Conservation (phyloP, 2,329 filamentous ascomycete genomes). For the Teratosphaeria gauchensis region DNA sequence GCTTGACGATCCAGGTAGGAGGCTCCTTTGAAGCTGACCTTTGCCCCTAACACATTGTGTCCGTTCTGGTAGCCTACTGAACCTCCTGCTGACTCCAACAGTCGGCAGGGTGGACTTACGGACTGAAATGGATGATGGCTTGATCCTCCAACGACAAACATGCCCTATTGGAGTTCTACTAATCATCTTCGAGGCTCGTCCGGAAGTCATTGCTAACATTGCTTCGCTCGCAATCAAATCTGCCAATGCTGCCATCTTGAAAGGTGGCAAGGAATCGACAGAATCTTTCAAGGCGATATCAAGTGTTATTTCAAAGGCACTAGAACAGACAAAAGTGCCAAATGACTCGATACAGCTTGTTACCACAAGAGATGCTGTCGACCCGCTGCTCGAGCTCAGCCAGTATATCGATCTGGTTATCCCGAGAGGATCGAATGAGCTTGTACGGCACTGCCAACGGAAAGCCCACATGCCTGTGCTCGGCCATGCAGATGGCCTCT, state of each 20-base stretch:
- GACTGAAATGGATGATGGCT: conserved; percentile 75
- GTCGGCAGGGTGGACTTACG: conserved; percentile 77
- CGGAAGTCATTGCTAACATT: conserved; percentile 97
- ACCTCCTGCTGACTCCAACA: conserved; percentile 30
- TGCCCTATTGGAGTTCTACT: conserved; percentile 96
- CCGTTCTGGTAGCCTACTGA: not conserved
- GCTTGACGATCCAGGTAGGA: conserved; percentile 76
- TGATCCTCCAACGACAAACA: conserved; percentile 77
- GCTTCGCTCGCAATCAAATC: conserved; percentile 93
- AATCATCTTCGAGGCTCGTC: conserved; percentile 95
- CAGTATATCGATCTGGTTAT: conserved; percentile 90
- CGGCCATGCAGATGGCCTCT: conserved; percentile 90
- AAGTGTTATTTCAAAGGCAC: conserved; percentile 67
- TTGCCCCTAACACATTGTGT: not conserved
- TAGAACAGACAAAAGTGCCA: conserved; percentile 65
- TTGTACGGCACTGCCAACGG: conserved; percentile 81
- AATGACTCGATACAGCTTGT: conserved; percentile 87
- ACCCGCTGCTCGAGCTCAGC: conserved; percentile 77
- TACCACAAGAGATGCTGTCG: conserved; percentile 81
- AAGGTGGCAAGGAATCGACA: conserved; percentile 92
- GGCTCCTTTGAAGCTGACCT: conserved; percentile 9
- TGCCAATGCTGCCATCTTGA: conserved; percentile 91
- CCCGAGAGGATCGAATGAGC: conserved; percentile 79
- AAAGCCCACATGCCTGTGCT: conserved; percentile 91
- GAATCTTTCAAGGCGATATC: conserved; percentile 93